Base-by-base conservation (phyloP, 83 land plant genomes). In the Larix sibirica region DNA sequence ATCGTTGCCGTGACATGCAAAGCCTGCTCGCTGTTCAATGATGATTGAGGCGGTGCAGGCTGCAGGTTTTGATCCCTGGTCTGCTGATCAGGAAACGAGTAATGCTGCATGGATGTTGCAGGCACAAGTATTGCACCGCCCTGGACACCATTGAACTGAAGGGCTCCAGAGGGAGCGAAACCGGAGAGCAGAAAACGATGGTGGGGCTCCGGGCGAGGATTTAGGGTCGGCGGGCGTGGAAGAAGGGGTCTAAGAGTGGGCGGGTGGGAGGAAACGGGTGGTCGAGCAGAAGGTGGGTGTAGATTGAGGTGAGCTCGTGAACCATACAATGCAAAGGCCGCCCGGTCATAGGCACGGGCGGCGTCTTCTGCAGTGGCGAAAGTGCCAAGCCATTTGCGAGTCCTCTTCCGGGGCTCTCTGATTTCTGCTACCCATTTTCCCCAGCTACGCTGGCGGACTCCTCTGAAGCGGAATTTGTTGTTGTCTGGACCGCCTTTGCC, bases 401-500 rank as follows among this genome's bases (percentile, higher is more conserved):
- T 79, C 23, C 89, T 65, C 63, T 88, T 84, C 7, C 89, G 61
- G 0, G 87, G 89, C 62, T 88, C 87, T 6, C 89, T 78, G 80
- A 85, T 85, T 84, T 84, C 89, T 0, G 86, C 87, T 4, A 85
- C 89, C 87, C 87, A 85, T 54, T 84, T 85, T 0, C 89, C 89
- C 89, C 89, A 88, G 79, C 89, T 88, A 16, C 89, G 78, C 82
- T 88, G 89, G 20, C 89, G 24, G 16, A 88, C 89, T 3, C 89
- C 89, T 58, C 87, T 50, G 80, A 84, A 88, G 18, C 84, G 59
- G 62, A 84, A 88, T 81, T 85, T 88, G 83, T 24, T 82, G 70
- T 88, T 88, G 40, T 88, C 89, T 28, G 89, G 86, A 3, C 89
- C 89, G 14, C 89, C 89, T 63, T 88, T 88, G n/a, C 84, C 84